Evolutionary conservation across 2,329 filamentous ascomycete genomes (phyloP).

Genomic region (Aspergillus ochraceus): DNA sequence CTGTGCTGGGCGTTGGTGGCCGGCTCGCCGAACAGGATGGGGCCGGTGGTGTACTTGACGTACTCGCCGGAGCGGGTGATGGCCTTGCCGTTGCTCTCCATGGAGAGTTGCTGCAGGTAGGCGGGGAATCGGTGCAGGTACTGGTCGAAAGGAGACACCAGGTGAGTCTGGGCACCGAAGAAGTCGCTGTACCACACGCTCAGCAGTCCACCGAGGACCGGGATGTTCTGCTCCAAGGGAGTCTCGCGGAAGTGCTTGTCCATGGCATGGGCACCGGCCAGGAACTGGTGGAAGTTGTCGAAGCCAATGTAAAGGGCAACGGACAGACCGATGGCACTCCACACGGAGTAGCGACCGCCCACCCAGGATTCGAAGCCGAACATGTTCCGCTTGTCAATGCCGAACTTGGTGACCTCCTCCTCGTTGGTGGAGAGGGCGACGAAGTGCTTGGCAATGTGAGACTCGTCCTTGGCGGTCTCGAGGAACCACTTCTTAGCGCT

Average conservation of each 20-base stretch:
- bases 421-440: slow-evolving; percentile 97
- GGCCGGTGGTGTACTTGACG: slow-evolving; percentile 95
- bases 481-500: slow-evolving; percentile 97
- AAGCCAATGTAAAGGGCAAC: slow-evolving; percentile 93
- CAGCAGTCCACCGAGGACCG: slow-evolving; percentile 83
- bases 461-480: slow-evolving; percentile 71
- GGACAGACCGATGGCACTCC: slow-evolving; percentile 95
- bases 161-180: slow-evolving; percentile 95
- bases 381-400: slow-evolving; percentile 99
- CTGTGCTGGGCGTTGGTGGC: slow-evolving; percentile 99
- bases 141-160: slow-evolving; percentile 97
- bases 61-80: slow-evolving; percentile 84
- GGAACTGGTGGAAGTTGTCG: slow-evolving; percentile 97
- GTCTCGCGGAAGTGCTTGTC: slow-evolving; percentile 96
- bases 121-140: slow-evolving; percentile 99
- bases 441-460: slow-evolving; percentile 92
- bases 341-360: slow-evolving; percentile 96
- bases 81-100: slow-evolving; percentile 99
- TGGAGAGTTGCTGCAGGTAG: slow-evolving; percentile 97
- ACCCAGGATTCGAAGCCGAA: slow-evolving; percentile 99
- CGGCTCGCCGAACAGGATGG: slow-evolving; percentile 95
- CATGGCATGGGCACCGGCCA: slow-evolving; percentile 93
- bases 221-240: slow-evolving; percentile 92
- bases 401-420: slow-evolving; percentile 93
- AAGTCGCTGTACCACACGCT: slow-evolving; percentile 99